Percentiles rank a stretch among this genome's conserved stretches.
phyloP scores from a whole-genome alignment of 768 basidiomycete genomes.

The Leccinum sublutescens region DNA sequence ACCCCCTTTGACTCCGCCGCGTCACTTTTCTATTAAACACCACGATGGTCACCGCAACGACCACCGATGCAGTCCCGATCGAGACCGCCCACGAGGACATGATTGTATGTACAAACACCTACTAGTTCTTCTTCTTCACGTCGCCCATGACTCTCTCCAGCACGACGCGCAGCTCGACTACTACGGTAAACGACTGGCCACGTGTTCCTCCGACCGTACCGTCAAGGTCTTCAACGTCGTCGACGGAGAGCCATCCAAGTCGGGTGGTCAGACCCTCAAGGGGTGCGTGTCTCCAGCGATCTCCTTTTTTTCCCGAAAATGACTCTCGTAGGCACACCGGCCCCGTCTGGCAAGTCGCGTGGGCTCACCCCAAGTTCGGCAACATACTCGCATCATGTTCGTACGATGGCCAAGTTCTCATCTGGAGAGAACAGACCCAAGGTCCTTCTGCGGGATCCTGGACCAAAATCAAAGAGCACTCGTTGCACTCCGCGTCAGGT shows the following conservation, averaged over 20 bases:
- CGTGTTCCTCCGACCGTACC: slow-evolving; percentile 93
- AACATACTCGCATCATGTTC: too few species aligned
- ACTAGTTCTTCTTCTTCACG: background rate
- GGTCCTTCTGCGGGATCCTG: too few species aligned
- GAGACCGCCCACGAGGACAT: slow-evolving; percentile 98
- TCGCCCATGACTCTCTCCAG: slow-evolving; percentile 38
- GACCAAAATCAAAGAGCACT: too few species aligned
- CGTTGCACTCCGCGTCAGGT: too few species aligned
- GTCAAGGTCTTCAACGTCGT: slow-evolving; percentile 95
- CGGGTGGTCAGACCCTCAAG: slow-evolving; percentile 71
- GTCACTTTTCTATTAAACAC: background rate
- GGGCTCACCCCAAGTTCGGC: too few species aligned
- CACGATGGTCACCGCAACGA: slow-evolving; percentile 37
- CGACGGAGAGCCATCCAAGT: slow-evolving; percentile 75
- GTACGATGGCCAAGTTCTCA: too few species aligned
- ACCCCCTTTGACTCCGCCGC: background rate
- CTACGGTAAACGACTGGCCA: slow-evolving; percentile 94
- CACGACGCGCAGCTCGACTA: slow-evolving; percentile 99
- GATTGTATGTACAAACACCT: slow-evolving; percentile 59
- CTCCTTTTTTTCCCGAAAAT: background rate
- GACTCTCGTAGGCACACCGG: slow-evolving; percentile 73
- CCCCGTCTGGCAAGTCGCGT: slow-evolving; percentile 97
- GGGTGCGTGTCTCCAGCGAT: slow-evolving; percentile 51
- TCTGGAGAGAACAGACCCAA: too few species aligned
- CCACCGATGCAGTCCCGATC: slow-evolving; percentile 74